phyloP scores from a whole-genome alignment of 139 green algal species.

The Closterium sp. region DNA sequence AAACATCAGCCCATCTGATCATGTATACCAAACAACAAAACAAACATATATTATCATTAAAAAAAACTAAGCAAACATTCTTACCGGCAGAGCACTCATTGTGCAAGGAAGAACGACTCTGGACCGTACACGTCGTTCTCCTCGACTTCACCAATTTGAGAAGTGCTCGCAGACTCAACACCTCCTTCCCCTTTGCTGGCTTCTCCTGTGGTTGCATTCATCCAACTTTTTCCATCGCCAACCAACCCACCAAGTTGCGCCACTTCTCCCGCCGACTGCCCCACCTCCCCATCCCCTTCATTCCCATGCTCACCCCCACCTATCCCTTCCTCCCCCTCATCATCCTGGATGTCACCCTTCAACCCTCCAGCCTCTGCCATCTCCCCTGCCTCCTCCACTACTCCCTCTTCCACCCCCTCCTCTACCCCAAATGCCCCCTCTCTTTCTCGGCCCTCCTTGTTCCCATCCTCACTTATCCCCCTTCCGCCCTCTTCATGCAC shows the following conservation, averaged over 20 bases:
- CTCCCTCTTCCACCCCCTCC: background rate
- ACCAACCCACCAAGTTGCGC: no score
- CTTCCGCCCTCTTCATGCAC: no score
- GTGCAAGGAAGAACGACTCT: background rate
- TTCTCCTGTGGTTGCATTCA: background rate
- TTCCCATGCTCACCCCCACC: background rate
- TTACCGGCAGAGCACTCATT: no score
- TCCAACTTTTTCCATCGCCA: background rate
- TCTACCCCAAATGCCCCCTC: no score
- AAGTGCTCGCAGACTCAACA: background rate
- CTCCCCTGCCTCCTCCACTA: no score
- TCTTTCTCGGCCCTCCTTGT: no score
- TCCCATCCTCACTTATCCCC: background rate
- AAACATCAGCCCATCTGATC: no score
- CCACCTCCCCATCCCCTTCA: background rate
- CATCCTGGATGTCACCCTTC: background rate
- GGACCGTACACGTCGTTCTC: background rate
- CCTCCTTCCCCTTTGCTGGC: background rate
- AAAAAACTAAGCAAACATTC: no score
- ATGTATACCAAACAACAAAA: no score
- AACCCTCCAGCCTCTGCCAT: background rate
- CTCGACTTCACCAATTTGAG: background rate
- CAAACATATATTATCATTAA: no score
- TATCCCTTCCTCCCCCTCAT: background rate
- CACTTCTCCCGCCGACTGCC: background rate